Evolutionary conservation across 495 filamentous ascomycete species (phyloP).

Genomic region (Astrocystis sublimbata): DNA sequence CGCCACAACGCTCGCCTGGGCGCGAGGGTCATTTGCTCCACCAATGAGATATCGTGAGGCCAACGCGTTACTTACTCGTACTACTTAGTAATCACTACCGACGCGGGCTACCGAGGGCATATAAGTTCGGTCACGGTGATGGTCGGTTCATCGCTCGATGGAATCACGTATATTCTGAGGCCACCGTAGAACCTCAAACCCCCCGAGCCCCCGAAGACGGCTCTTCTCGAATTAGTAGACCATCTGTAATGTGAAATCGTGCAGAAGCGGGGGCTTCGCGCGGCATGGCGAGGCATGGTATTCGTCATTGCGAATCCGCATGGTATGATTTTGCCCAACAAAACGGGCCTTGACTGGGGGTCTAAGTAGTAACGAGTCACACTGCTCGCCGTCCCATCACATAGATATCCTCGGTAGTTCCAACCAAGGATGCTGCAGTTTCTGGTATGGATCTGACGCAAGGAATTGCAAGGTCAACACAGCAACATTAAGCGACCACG

Average conservation of each 20-base stretch:
- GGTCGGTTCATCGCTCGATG: neutral
- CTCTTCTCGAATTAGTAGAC: constrained; percentile 1
- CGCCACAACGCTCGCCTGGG: neutral
- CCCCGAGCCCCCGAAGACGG: too few relatives aligned
- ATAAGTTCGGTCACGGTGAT: neutral
- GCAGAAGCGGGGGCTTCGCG: neutral
- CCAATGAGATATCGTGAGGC: neutral
- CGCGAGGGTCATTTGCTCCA: neutral
- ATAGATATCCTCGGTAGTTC: neutral
- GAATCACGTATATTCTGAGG: neutral
- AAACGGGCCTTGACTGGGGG: neutral
- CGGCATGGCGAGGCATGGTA: constrained; percentile 2
- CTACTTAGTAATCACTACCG: neutral
- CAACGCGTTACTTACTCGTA: neutral
- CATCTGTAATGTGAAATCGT: neutral
- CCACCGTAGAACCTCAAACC: too few relatives aligned
- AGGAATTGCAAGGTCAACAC: neutral
- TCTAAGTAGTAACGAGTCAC: neutral
- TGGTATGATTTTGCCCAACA: neutral
- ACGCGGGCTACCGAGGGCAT: too few relatives aligned
- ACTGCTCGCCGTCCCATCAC: neutral
- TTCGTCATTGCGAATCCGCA: neutral
- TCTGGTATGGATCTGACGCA: neutral
- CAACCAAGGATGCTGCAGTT: neutral
- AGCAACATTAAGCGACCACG: neutral